Base-by-base conservation (phyloP, 805 yeast species). In the Torulaspora franciscae region DNA sequence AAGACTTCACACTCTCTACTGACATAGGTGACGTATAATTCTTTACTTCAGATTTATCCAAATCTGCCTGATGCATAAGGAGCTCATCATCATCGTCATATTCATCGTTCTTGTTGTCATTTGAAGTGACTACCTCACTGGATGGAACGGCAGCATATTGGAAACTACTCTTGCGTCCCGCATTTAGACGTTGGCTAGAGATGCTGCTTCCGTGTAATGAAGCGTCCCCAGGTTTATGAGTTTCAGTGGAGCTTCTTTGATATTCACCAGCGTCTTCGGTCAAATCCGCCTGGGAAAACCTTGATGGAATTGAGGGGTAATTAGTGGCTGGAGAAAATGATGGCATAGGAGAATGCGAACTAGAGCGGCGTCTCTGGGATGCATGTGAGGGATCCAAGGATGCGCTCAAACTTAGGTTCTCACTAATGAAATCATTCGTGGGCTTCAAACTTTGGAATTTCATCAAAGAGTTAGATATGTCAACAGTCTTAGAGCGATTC, bases 361-460 rank as follows among this genome's bases (percentile, higher is more conserved):
- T 42, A 11, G 64, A 62, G 3, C 57, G 45, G 8, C 50, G 47
- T 19, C 59, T 47, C n/a, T 45, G 53, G 7, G 46, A 37, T 29
- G 51, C 37, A 39, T 48, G 54, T 13, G 46, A 34, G 10, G 51
- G 52, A 17, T 60, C 62, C 35, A 60, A 32, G 3, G 68, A 63
- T 43, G 76, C 51, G 48, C 83, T 77, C 33, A 79, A 76, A 25
- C 73, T 71, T 8, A 80, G 68, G 53, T 77, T 76, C 23, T 79
- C 84, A 35, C 80, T 70, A 32, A 79, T 61, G 30, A 76, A 69
- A 46, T 77, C 81, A 53, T 79, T 81, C 32, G 73, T 76, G 11
- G 66, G 67, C 56, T 69, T 75, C 63, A 81, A 66, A 45, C 66
- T 64, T 56, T 79, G 83, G 54, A 73, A 81, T 49, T 68, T 69